Conservation (phyloP, 129 eudicot species). For the Artemisia argyi region DNA sequence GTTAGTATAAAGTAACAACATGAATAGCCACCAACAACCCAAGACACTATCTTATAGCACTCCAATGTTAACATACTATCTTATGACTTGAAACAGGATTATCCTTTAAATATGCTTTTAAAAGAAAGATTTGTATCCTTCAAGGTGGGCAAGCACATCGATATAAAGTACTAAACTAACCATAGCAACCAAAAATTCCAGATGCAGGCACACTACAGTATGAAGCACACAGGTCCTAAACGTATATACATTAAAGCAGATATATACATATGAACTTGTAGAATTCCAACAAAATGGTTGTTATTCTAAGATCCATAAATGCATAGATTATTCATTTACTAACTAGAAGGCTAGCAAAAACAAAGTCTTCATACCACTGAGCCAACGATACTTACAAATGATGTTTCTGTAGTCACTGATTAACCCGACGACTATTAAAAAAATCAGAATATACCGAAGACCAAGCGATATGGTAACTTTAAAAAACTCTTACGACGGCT, state of each 20-base stretch:
- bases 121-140: neutral
- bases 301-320: neutral
- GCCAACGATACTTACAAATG: neutral
- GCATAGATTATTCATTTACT: neutral
- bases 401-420: neutral
- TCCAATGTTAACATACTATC: too few relatives aligned
- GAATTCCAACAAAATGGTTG: neutral
- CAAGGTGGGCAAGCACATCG: neutral
- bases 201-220: too few relatives aligned
- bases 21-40: constrained; percentile 1
- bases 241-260: too few relatives aligned
- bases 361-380: neutral
- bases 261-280: too few relatives aligned
- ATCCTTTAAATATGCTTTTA: neutral
- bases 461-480: too few relatives aligned
- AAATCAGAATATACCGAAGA: neutral
- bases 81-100: neutral
- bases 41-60: neutral
- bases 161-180: neutral
- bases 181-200: too few relatives aligned
- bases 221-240: too few relatives aligned
- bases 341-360: neutral
- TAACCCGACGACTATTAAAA: neutral
- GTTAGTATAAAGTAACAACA: constrained; percentile 4
- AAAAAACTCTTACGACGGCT: too few relatives aligned